Base-by-base conservation (phyloP, 305 asterid genomes). In the Solanum chacoense region DNA sequence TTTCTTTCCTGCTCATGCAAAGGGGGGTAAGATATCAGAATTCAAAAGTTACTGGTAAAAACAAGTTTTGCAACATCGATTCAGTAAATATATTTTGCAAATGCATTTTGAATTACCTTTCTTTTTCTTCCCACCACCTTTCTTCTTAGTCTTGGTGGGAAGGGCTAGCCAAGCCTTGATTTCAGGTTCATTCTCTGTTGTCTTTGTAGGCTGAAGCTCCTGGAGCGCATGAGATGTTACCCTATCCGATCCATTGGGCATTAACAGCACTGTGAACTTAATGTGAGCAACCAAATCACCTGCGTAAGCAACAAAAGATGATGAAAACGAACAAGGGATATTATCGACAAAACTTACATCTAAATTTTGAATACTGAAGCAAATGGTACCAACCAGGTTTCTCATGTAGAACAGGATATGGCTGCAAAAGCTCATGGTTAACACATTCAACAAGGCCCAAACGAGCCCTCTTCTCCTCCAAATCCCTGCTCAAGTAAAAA, bases 401-500 rank as follows among this genome's bases (percentile, higher is more conserved):
- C 92, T 97, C 99, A 9, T 97, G 98, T 87, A 96, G 97, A 85
- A 97, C 99, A 20, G 98, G 99, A 88, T 97, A 97, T 28, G 99
- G 99, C 90, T 97, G 99, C 91, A 96, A 79, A 35, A 97, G 98
- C 36, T 97, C 99, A 20, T 96, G 99, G 91, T 94, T 94, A 69
- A 97, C 97, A 89, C 99, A 97, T 91, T 96, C 99, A 12, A 95
- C 96, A 16, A 97, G 92, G 79, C 99, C 99, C 79, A 97, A 88
- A 31, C 98, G 96, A 85, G 97, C 98, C 73, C 99, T 94, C 93
- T 97, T 97, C 93, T 97, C 99, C 91, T 97, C 99, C 95, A 97
- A 94, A 88, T 96, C 98, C 96, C 99, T 98, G 92, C 81, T 81
- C 31, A 37, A n/a, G 29, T 75, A 74, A 34, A 22, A 85, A 22